phyloP scores from a whole-genome alignment of 805 yeast genomes.

The Lachancea nothofagi region DNA sequence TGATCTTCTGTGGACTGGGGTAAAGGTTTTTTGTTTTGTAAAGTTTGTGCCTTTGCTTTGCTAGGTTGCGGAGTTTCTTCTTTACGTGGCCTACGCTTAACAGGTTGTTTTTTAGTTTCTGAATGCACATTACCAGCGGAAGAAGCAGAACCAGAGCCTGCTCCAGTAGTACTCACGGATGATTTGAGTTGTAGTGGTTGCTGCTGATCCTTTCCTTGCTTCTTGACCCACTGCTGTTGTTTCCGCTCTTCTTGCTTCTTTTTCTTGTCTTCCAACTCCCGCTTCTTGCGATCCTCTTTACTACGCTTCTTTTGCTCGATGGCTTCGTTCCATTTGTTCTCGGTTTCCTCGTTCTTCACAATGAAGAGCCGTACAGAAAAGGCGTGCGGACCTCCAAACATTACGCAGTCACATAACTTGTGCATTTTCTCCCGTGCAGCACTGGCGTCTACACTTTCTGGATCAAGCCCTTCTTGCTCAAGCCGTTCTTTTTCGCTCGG shows the following conservation, averaged over 20 bases:
- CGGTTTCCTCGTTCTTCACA: slow-evolving; percentile 73
- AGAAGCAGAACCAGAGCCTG: background rate
- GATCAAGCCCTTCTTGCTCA: slow-evolving; percentile 13
- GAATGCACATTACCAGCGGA: background rate
- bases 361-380: slow-evolving; percentile 75
- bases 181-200: slow-evolving; percentile 5
- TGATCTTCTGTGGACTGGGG: slow-evolving; percentile 65
- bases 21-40: slow-evolving; percentile 64
- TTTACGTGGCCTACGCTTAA: slow-evolving; percentile 18
- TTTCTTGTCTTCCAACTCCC: slow-evolving; percentile 31
- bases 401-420: slow-evolving; percentile 69
- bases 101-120: slow-evolving; percentile 2
- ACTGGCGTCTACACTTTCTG: slow-evolving; percentile 13
- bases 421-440: slow-evolving; percentile 79
- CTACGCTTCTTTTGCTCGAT: slow-evolving; percentile 34
- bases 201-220: slow-evolving; percentile 24
- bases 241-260: slow-evolving; percentile 25
- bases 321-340: slow-evolving; percentile 41
- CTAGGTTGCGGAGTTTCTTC: slow-evolving; percentile 7
- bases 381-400: slow-evolving; percentile 77
- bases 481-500: slow-evolving; percentile 26
- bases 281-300: slow-evolving; percentile 34
- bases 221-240: slow-evolving; percentile 20
- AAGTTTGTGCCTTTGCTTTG: slow-evolving; percentile 64
- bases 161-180: background rate